Conservation (phyloP, 2,329 filamentous ascomycete species). For the Alternaria alternata region DNA sequence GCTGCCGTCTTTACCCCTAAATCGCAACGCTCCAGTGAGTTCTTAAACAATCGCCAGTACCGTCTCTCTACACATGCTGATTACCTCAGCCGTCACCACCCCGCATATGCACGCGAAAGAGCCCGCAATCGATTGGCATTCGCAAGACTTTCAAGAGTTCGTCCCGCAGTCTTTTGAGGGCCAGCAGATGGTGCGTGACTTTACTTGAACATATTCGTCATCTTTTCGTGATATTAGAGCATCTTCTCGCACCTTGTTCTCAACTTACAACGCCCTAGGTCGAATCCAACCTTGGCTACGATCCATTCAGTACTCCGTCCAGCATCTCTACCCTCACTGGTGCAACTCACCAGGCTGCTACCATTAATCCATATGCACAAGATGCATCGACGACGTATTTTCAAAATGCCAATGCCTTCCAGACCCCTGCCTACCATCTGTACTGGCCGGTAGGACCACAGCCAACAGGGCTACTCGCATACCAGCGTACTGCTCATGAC, state of each 20-base stretch:
- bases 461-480: slow-evolving; percentile 79
- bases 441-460: slow-evolving; percentile 89
- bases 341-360: slow-evolving; percentile 47
- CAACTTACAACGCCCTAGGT: slow-evolving; percentile 33
- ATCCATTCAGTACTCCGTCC: slow-evolving; percentile 54
- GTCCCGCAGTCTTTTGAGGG: slow-evolving; percentile 64
- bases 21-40: slow-evolving; percentile 55
- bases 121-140: slow-evolving; percentile 57
- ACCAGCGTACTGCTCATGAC: slow-evolving; percentile 87
- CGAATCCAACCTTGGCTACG: slow-evolving; percentile 52
- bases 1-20: slow-evolving; percentile 86
- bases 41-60: neutral
- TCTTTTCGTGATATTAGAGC: neutral
- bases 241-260: neutral
- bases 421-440: slow-evolving; percentile 75
- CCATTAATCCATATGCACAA: slow-evolving; percentile 75
- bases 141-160: slow-evolving; percentile 61
- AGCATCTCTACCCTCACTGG: slow-evolving; percentile 46
- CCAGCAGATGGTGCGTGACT: slow-evolving; percentile 56
- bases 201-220: neutral
- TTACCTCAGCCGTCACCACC: slow-evolving; percentile 49
- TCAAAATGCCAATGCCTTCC: slow-evolving; percentile 63
- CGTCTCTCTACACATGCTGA: slow-evolving; percentile 23
- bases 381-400: slow-evolving; percentile 75
- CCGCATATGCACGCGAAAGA: slow-evolving; percentile 57